Base-by-base conservation (phyloP, 2,329 filamentous ascomycete species). In the Juglanconis juglandina region DNA sequence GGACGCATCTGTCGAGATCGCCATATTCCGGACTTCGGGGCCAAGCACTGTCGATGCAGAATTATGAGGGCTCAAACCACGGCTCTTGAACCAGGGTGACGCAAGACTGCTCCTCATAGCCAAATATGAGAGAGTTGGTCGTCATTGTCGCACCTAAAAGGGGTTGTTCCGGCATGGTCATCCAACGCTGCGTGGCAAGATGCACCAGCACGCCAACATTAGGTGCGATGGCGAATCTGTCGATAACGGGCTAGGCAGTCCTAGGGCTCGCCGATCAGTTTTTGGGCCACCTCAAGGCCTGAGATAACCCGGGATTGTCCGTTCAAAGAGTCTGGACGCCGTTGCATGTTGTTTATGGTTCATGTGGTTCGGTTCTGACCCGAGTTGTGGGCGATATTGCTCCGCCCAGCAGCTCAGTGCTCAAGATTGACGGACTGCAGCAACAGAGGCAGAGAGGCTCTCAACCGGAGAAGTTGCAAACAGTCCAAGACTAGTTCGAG, bases 131-230 rank as follows among this genome's bases (percentile, higher is more conserved):
- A 6, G 10, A 24, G 3, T 24, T 13, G 34, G n/a, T 8, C 11
- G 44, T 13, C 11, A 7, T 48, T 9, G 34, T n/a, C 41, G 49
- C 24, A 14, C 44, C 42, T 54, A 44, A 49, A 35, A 33, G 50
- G 41, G 42, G n/a, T 11, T 42, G 37, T 52, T 58, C 48, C 56
- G 39, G 41, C 41, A 48, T 41, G 14, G 8, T 30, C 53, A 30
- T 8, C 14, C 34, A 30, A 50, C 35, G 11, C 33, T 50, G 51
- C 39, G 44, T 59, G 49, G 54, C 11, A 6, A 33, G 47, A 47
- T 52, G 39, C 14, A 56, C 14, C 46, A 60, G 51, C 58, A 60
- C 58, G 58, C 54, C 52, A 60, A 51, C 5, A 4, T n/a, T 3
- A 3, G 24, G 39, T 35, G 46, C 37, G 24, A 60, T 60, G 58